A percentile compares a stretch with the other conserved stretches of the same genome.
Evolutionary conservation across 129 eudicot genomes (phyloP).

Genomic region (Scalesia atractyloides): DNA sequence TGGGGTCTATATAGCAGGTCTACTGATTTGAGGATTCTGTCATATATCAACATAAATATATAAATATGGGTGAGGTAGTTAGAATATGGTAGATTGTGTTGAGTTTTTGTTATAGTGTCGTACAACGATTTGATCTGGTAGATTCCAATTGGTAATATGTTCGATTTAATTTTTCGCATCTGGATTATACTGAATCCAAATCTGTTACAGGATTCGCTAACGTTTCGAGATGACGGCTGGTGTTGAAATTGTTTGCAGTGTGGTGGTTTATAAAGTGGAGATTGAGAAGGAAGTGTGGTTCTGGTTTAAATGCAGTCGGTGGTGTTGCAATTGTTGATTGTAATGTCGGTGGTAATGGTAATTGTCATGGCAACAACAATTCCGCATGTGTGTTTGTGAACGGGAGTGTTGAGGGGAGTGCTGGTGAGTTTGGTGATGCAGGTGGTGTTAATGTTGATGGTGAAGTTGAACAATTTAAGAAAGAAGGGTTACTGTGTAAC

Average conservation of each 20-base stretch:
- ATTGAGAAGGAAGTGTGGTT: slow-evolving; percentile 34
- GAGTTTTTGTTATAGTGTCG: slow-evolving; percentile 4
- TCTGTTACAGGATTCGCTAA: slow-evolving; percentile 26
- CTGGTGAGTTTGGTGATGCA: slow-evolving; percentile 28
- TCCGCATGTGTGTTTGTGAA: slow-evolving; percentile 39
- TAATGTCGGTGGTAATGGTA: slow-evolving; percentile 36
- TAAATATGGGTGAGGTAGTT: no score
- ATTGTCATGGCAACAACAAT: slow-evolving; percentile 24
- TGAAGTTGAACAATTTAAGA: slow-evolving; percentile 25
- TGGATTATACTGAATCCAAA: slow-evolving; percentile 38
- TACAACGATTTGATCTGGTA: slow-evolving; percentile 29
- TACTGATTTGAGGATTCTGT: no score
- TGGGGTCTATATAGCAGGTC: no score
- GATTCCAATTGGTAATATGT: slow-evolving; percentile 42
- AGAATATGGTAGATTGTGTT: not conserved
- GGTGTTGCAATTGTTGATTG: slow-evolving; percentile 36
- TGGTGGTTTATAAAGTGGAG: slow-evolving; percentile 29
- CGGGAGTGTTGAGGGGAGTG: slow-evolving; percentile 31
- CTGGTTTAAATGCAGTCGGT: slow-evolving; percentile 27
- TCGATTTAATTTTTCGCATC: slow-evolving; percentile 38
- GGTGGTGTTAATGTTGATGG: slow-evolving; percentile 23
- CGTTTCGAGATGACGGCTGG: slow-evolving; percentile 46
- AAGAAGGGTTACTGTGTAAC: slow-evolving; percentile 15
- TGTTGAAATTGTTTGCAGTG: slow-evolving; percentile 37
- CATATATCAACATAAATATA: no score